Conservation (phyloP, 192 early-diverging fungal species). For the Entophlyctis helioformis region DNA sequence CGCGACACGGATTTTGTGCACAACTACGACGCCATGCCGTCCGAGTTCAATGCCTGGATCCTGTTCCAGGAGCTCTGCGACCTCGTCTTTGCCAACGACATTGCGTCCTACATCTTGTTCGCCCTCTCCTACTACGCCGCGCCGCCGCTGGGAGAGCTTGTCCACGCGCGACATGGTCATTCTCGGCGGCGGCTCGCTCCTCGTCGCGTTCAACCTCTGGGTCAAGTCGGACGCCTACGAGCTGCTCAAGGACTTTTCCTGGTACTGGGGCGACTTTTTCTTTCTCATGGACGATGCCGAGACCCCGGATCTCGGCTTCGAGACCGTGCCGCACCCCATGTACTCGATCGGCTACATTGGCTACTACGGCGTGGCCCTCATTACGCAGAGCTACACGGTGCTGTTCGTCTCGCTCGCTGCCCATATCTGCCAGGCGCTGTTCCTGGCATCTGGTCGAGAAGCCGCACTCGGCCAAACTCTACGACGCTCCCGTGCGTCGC, state of each 20-base stretch:
- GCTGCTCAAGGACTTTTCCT: conserved; percentile 93
- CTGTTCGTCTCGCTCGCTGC: conserved; percentile 80
- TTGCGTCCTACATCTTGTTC: conserved; percentile 72
- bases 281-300: conserved; percentile 78
- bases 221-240: conserved; percentile 92
- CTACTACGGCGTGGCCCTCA: conserved; percentile 88
- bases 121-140: conserved; percentile 67
- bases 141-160: conserved; percentile 49
- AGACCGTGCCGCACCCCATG: conserved; percentile 98
- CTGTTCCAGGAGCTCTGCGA: conserved; percentile 90
- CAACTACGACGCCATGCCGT: conserved; percentile 46
- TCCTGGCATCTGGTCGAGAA: conserved; percentile 86
- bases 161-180: too few relatives aligned
- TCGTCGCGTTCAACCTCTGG: conserved; percentile 89
- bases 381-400: conserved; percentile 83
- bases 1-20: background rate
- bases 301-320: conserved; percentile 81
- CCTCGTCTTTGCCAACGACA: conserved; percentile 87
- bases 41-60: conserved; percentile 95
- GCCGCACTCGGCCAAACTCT: conserved; percentile 70
- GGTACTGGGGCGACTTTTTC: conserved; percentile 99
- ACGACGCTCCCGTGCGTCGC: conserved; percentile 4
- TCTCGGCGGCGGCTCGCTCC: conserved; percentile 66
- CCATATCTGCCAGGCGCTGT: conserved; percentile 79
- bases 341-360: conserved; percentile 96